Evolutionary conservation across 495 filamentous ascomycete species (phyloP), one percentile per base, ranked within the genome.

Genomic region (Daldinia vernicosa): DNA sequence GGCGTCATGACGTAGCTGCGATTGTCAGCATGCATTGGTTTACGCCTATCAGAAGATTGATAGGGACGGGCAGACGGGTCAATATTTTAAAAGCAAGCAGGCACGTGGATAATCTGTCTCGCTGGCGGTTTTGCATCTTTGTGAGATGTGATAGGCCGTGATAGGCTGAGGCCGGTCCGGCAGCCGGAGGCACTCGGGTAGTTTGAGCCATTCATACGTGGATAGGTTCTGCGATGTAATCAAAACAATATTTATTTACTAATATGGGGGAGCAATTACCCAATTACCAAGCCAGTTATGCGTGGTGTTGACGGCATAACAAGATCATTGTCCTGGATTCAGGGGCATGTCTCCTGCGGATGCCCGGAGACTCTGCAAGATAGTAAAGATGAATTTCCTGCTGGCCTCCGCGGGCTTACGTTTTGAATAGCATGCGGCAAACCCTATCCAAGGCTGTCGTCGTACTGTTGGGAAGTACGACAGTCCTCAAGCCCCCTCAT

Each of bases 101-200:
- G 66, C 62, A 66, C 62, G 66, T 69, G 66, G 70, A 17, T 26
- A 26, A 52, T 54, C 27, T 30, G 32, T 67, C 54, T 55, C 19
- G 62, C 59, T 59, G 61, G 66, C 33, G 33, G 54, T 14, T 52
- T 50, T 33, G 51, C 47, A 57, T 72, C 69, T 64, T 14, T 64
- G 60, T 67, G 64, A 22, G 63, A 60, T 63, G 60, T 64, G 64
- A 72, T 64, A 72, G 63, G 64, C 15, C 30, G 4, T 28, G 50
- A 53, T 54, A 67, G 60, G 50, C 30, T n/a, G 47, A 39, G 60
- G 47, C n/a, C 69, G 43, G 43, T 47, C 43, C 43, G 43, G 17
- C 43, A 22, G 17, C 43, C 43, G 43, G 43, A 47, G 9, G 43
- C 8, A 22, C 3, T 19, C 43, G 43, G 43, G 43, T 56, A 56